Base-by-base conservation (phyloP, 257 asterid genomes). In the Solanum bulbocastanum region DNA sequence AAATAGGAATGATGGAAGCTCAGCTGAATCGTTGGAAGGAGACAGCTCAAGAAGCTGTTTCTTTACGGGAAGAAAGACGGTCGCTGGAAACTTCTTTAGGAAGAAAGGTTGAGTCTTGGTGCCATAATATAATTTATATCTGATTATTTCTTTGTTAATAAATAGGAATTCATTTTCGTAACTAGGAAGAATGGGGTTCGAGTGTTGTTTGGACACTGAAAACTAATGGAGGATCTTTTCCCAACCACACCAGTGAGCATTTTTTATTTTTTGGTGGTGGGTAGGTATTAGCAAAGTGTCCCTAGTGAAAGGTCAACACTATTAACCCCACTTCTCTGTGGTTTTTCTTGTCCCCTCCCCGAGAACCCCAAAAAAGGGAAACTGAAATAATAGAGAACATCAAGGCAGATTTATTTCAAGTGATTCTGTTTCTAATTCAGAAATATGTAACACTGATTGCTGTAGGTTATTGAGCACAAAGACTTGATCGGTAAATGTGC, bases 11-110 rank as follows among this genome's bases (percentile, higher is more conserved):
- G 98, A 95, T 94, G 98, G 95, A 96, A 91, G 92, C 91, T 88
- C 99, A 94, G 93, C 87, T 95, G 90, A 93, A 91, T 88, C 95
- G 92, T 90, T 97, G 99, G 99, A 93, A 94, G 90, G 91, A 76
- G 88, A 94, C 96, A 56, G 98, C 99, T 81, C 94, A 96, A 16
- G 98, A 97, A 93, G 97, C 99, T 86, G 79, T 90, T 89, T 92
- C 95, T 44, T 94, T 97, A 93, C 96, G 91, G 8, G 94, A 93
- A 90, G 94, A 96, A 93, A 93, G 92, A 89, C 95, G 87, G 81
- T 89, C 98, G 46, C 91, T 96, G 86, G 92, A 92, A 88, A 90
- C 93, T 83, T 88, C 91, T 83, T 88, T 96, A 84, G 96, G 92
- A 84, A 83, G 60, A 49, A 97, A 95, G 99, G 99, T 97, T 84